A percentile compares a stretch with the other conserved stretches of the same genome.
These are phyloP conservation scores for Dipteronia dyeriana DNA, from an alignment of 345 rosid species.

Conservation along the genomic window DNA sequence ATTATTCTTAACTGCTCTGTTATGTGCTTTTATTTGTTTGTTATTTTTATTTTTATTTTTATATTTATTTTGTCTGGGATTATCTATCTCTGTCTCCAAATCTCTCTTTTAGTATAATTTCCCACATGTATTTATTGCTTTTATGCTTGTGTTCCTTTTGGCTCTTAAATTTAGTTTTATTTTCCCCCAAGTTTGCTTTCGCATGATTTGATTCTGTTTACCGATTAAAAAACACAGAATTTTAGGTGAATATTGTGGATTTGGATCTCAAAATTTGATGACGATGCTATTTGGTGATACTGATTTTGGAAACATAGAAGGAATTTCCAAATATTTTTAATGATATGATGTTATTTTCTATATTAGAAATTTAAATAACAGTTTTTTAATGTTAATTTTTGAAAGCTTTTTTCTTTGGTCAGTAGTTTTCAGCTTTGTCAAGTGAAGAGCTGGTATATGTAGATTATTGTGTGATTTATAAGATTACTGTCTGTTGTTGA, in stretches of 20 bases:
- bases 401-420: not conserved
- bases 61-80: not conserved
- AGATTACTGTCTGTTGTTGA: not conserved
- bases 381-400: not conserved
- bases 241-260: not conserved
- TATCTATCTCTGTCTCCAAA: constrained; percentile 2
- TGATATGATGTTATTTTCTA: not conserved
- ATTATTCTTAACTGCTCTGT: not conserved
- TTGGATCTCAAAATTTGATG: not conserved
- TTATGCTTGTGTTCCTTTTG: not conserved
- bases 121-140: not conserved
- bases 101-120: not conserved
- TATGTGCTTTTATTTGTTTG: not conserved
- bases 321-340: not conserved
- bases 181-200: not conserved
- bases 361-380: not conserved
- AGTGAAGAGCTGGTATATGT: not conserved
- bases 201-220: not conserved
- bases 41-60: too few relatives aligned
- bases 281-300: not conserved
- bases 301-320: not conserved
- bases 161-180: not conserved
- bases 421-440: not conserved
- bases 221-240: not conserved
- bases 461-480: not conserved